phyloP scores from a whole-genome alignment of 192 early-diverging fungal species.

The Coemansia sp. region DNA sequence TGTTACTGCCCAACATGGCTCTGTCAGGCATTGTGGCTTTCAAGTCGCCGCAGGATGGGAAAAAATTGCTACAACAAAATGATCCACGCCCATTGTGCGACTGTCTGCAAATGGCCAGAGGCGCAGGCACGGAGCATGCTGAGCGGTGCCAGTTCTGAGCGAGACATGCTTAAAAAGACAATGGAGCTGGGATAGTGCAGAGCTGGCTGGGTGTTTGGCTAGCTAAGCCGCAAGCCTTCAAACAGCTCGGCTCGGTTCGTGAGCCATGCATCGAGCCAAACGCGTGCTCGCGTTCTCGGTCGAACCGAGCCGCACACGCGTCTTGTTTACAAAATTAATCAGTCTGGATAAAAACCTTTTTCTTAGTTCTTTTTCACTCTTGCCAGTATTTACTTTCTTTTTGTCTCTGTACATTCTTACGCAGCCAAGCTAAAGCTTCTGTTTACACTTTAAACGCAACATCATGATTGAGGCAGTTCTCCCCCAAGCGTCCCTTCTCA shows the following conservation, averaged over 20 bases:
- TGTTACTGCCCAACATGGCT: background rate
- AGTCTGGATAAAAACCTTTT: background rate
- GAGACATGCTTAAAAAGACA: background rate
- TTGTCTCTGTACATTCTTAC: conserved; percentile 8
- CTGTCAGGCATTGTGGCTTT: background rate
- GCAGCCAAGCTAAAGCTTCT: background rate
- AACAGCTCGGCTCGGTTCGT: background rate
- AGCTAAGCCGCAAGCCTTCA: background rate
- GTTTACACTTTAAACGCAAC: conserved; percentile 1
- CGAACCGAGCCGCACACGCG: conserved; percentile 13
- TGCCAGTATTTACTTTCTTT: background rate
- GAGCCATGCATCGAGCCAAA: background rate
- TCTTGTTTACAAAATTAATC: conserved; percentile 4
- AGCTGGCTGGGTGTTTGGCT: background rate
- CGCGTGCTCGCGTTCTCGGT: background rate
- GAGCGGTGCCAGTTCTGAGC: background rate
- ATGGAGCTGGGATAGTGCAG: background rate
- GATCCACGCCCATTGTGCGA: background rate
- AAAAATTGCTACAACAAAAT: background rate
- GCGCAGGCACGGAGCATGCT: background rate
- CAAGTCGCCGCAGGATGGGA: background rate
- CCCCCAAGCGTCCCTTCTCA: conserved; percentile 81
- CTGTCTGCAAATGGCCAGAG: background rate
- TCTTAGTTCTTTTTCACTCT: background rate
- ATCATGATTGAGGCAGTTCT: conserved; percentile 91